Percentiles rank a stretch among this genome's conserved stretches.
Conservation (phyloP, 305 asterid species). For the Fraxinus ornus region DNA sequence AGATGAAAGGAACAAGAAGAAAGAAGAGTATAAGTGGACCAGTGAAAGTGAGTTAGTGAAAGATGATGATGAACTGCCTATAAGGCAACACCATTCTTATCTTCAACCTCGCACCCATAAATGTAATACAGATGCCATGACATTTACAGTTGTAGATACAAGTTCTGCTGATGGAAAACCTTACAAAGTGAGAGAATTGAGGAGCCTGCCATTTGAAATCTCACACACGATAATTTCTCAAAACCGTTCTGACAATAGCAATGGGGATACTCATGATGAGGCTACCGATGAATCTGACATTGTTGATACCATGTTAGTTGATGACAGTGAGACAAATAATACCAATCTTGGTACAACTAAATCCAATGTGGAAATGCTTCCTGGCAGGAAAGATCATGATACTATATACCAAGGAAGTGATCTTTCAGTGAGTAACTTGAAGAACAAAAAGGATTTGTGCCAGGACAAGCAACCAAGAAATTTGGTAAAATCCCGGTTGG, state of each 20-base stretch:
- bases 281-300: slow-evolving; percentile 40
- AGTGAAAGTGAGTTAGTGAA: slow-evolving; percentile 31
- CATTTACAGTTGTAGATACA: slow-evolving; percentile 67
- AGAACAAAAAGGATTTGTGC: slow-evolving; percentile 25
- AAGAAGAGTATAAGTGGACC: slow-evolving; percentile 27
- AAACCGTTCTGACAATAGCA: slow-evolving; percentile 12
- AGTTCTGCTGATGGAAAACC: slow-evolving; percentile 47
- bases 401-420: slow-evolving; percentile 21
- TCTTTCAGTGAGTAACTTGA: slow-evolving; percentile 19
- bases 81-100: slow-evolving; percentile 42
- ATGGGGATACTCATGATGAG: slow-evolving; percentile 32
- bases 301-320: slow-evolving; percentile 19
- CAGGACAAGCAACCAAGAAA: slow-evolving; percentile 34
- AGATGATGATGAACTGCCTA: slow-evolving; percentile 42
- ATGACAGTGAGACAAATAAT: slow-evolving; percentile 19
- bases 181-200: slow-evolving; percentile 48
- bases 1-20: slow-evolving; percentile 26
- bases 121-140: slow-evolving; percentile 35
- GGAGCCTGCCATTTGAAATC: slow-evolving; percentile 42
- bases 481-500: slow-evolving; percentile 20
- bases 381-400: slow-evolving; percentile 24
- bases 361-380: slow-evolving; percentile 24
- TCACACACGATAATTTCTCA: slow-evolving; percentile 20
- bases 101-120: slow-evolving; percentile 69
- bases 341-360: slow-evolving; percentile 19